These are phyloP conservation scores for Erysimum pusillum DNA, from an alignment of 441 rosid genomes.

Conservation along the genomic window DNA sequence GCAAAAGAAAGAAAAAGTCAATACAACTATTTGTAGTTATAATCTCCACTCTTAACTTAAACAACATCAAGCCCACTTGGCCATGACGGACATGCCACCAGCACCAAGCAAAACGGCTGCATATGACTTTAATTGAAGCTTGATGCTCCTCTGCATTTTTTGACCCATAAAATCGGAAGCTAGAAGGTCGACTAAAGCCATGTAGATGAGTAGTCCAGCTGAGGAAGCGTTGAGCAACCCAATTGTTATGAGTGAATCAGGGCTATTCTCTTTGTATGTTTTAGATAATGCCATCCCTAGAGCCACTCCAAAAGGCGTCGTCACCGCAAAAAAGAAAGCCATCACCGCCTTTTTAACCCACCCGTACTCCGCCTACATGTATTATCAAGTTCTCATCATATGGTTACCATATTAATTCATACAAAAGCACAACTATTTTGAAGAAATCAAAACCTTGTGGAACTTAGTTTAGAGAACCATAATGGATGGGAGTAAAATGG, in stretches of 20 bases:
- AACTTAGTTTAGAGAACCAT: too few relatives aligned
- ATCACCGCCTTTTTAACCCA: constrained; percentile 41
- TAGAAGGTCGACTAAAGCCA: constrained; percentile 48
- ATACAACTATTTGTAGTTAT: not conserved
- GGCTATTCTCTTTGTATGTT: constrained; percentile 46
- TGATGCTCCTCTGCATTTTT: constrained; percentile 45
- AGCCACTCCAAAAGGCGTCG: constrained; percentile 43
- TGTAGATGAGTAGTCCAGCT: constrained; percentile 47
- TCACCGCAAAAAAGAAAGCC: constrained; percentile 42
- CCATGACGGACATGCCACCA: constrained; percentile 48
- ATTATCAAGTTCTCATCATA: constrained; percentile 1
- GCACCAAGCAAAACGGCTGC: constrained; percentile 45
- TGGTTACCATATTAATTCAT: not conserved
- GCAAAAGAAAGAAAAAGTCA: not conserved
- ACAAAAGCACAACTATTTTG: not conserved
- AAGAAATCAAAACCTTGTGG: not conserved
- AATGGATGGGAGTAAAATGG: not conserved
- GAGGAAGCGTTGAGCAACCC: constrained; percentile 49
- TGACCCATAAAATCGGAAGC: constrained; percentile 50
- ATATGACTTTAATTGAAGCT: constrained; percentile 46
- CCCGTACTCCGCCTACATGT: constrained; percentile 42
- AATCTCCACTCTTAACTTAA: not conserved
- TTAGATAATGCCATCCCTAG: constrained; percentile 46
- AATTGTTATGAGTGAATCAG: constrained; percentile 40
- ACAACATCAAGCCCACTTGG: constrained; percentile 45